Evolutionary conservation across 768 basidiomycete species (phyloP).

Genomic region (Suillus ampliporus): DNA sequence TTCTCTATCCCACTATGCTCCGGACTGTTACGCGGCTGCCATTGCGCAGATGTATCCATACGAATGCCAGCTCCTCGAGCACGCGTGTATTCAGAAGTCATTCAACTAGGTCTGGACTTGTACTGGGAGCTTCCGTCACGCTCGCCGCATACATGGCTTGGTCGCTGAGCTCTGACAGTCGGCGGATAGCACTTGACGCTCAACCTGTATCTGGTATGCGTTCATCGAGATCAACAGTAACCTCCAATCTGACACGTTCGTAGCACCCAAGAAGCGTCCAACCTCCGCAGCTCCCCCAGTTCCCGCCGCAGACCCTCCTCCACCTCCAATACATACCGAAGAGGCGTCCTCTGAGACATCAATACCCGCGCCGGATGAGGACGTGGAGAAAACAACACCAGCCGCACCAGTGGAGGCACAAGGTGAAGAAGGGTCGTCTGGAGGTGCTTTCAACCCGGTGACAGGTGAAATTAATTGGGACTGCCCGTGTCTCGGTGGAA

Average conservation of each 20-base stretch:
- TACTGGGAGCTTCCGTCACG: slow-evolving; percentile 51
- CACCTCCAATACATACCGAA: slow-evolving; percentile 24
- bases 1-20: slow-evolving; percentile 47
- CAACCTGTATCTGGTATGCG: slow-evolving; percentile 34
- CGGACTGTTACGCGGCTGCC: slow-evolving; percentile 58
- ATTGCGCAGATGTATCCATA: slow-evolving; percentile 58
- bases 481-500: slow-evolving; percentile 97
- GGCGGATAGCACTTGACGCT: slow-evolving; percentile 56
- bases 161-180: slow-evolving; percentile 47
- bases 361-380: slow-evolving; percentile 10
- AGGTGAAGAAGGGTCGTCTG: slow-evolving; percentile 32
- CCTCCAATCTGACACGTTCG: background rate
- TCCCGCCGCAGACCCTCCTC: slow-evolving; percentile 25
- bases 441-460: slow-evolving; percentile 87
- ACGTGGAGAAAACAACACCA: slow-evolving; percentile 15
- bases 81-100: slow-evolving; percentile 28
- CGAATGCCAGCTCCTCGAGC: slow-evolving; percentile 36
- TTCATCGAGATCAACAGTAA: background rate
- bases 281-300: slow-evolving; percentile 12
- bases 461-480: slow-evolving; percentile 99
- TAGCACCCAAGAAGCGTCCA: slow-evolving; percentile 26
- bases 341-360: slow-evolving; percentile 23
- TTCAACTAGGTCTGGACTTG: slow-evolving; percentile 36
- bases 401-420: slow-evolving; percentile 18
- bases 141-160: slow-evolving; percentile 55